Conservation (phyloP, 805 yeast species). For the Suhomyces pyralidae region DNA sequence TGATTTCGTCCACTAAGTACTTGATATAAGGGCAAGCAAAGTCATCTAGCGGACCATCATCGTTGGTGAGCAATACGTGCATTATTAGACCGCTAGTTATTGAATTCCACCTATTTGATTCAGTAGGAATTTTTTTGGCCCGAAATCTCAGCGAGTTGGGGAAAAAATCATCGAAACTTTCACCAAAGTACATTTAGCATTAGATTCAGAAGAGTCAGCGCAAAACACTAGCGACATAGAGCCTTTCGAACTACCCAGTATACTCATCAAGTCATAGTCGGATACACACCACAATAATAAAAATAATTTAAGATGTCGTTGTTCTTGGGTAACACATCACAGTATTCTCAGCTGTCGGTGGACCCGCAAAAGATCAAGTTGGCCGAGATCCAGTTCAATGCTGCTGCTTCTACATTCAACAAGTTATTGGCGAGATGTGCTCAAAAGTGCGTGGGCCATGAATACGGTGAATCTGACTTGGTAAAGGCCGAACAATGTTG, state of each 20-base stretch:
- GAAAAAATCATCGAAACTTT: neutral
- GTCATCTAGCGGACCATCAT: conserved; percentile 91
- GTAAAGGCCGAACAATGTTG: conserved; percentile 83
- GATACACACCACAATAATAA: neutral
- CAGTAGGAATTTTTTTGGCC: neutral
- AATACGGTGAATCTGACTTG: conserved; percentile 80
- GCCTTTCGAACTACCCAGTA: neutral
- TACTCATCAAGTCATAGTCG: neutral
- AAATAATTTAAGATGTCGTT: conserved; percentile 51
- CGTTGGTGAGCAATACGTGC: conserved; percentile 74
- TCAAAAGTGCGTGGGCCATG: conserved; percentile 78
- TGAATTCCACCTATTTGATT: neutral
- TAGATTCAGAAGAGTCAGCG: neutral
- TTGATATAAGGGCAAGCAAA: conserved; percentile 80
- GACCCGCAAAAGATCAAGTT: conserved; percentile 58
- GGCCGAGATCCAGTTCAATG: conserved; percentile 68
- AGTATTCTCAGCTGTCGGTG: conserved; percentile 44
- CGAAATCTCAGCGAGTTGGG: neutral
- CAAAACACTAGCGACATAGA: neutral
- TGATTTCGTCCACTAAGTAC: conserved; percentile 70
- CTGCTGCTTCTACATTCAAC: conserved; percentile 42
- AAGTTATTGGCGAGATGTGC: conserved; percentile 62
- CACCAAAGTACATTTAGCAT: neutral
- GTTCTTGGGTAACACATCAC: conserved; percentile 49
- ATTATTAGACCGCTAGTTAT: conserved; percentile 19